phyloP scores from a whole-genome alignment of 805 yeast species.

The Teunomyces cretensis region DNA sequence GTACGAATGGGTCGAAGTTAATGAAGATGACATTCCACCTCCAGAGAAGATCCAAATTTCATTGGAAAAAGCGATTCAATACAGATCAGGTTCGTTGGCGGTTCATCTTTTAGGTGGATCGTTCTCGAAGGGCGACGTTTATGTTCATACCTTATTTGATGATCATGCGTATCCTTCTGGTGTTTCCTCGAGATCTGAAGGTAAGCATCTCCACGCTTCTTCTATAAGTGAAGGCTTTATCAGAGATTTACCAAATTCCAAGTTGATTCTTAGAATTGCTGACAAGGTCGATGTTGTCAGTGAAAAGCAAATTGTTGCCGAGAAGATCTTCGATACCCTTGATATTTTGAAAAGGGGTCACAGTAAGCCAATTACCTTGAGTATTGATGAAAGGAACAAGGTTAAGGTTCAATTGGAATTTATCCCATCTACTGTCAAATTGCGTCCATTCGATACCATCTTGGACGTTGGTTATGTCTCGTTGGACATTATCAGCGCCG shows the following conservation, averaged over 20 bases:
- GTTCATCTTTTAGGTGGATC: conserved; percentile 53
- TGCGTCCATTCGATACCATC: conserved; percentile 60
- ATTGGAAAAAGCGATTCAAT: conserved; percentile 51
- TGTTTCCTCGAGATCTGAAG: conserved; percentile 48
- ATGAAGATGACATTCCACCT: conserved; percentile 32
- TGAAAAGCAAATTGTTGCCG: conserved; percentile 51
- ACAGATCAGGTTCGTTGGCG: conserved; percentile 63
- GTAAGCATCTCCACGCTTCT: conserved; percentile 41
- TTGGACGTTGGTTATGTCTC: conserved; percentile 65
- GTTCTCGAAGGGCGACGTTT: conserved; percentile 48
- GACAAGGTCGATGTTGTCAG: conserved; percentile 48
- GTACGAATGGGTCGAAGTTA: conserved; percentile 62
- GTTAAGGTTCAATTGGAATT: conserved; percentile 56
- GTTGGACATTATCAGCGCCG: conserved; percentile 57
- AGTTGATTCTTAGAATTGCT: conserved; percentile 55
- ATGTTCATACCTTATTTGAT: conserved; percentile 62
- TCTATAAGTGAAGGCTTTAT: conserved; percentile 62
- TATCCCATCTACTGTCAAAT: conserved; percentile 54
- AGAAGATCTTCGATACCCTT: conserved; percentile 48
- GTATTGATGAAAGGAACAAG: conserved; percentile 37
- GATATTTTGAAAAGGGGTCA: conserved; percentile 55
- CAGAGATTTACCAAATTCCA: conserved; percentile 68
- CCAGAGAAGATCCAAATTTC: conserved; percentile 47
- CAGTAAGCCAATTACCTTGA: conserved; percentile 45
- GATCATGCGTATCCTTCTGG: conserved; percentile 62